Percentiles rank a stretch among this genome's conserved stretches.
These are phyloP conservation scores for Fragosphaeria purpurea DNA, from an alignment of 2,329 filamentous ascomycete species.

Conservation along the genomic window DNA sequence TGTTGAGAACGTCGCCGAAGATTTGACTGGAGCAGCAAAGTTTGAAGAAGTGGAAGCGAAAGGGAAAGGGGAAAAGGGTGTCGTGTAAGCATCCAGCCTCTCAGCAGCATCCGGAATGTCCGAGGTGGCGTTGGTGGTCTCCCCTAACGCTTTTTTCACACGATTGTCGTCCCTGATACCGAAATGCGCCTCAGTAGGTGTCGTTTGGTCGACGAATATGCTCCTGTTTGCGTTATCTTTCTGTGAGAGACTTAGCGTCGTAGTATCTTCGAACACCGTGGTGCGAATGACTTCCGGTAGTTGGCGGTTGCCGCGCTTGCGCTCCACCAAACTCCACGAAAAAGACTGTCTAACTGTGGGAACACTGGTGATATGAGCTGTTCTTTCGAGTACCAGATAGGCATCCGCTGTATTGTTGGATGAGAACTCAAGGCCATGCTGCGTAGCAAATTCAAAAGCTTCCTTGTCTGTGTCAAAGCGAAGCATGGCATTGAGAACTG, in stretches of 20 bases:
- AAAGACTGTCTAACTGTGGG: conserved; percentile 45
- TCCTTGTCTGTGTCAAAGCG: conserved; percentile 59
- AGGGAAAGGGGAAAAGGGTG: too few species aligned
- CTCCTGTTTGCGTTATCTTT: neutral
- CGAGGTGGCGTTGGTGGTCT: too few species aligned
- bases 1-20: too few species aligned
- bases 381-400: conserved; percentile 36
- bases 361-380: conserved; percentile 31
- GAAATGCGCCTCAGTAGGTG: neutral
- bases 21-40: too few species aligned
- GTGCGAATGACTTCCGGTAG: conserved; percentile 46
- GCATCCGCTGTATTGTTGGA: conserved; percentile 25
- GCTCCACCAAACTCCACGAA: conserved; percentile 47
- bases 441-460: conserved; percentile 53
- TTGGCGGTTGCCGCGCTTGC: conserved; percentile 42
- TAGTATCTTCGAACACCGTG: conserved; percentile 37
- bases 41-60: too few species aligned
- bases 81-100: too few species aligned
- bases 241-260: neutral
- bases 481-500: conserved; percentile 46
- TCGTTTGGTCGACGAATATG: conserved; percentile 11
- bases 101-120: too few species aligned
- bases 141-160: too few species aligned
- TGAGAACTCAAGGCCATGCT: conserved; percentile 45
- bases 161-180: too few species aligned